A percentile compares a stretch with the other conserved stretches of the same genome.
phyloP scores from a whole-genome alignment of 2,329 filamentous ascomycete species.

The Pseudopyricularia cyperi region DNA sequence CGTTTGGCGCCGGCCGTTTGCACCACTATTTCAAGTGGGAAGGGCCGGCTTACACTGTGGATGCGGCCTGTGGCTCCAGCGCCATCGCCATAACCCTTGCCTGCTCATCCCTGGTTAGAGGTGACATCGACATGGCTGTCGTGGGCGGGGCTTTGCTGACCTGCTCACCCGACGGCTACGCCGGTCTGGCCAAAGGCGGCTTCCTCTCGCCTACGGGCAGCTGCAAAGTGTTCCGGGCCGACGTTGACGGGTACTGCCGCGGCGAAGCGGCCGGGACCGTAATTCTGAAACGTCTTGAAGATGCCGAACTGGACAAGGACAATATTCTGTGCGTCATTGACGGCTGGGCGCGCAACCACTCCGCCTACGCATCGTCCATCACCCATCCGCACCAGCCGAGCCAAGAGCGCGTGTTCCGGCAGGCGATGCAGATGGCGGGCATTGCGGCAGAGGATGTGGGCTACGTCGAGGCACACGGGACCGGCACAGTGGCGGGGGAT shows the following conservation, averaged over 20 bases:
- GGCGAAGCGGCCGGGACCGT: slow-evolving; percentile 29
- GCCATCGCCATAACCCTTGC: slow-evolving; percentile 36
- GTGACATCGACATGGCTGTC: slow-evolving; percentile 52
- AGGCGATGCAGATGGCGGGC: slow-evolving; percentile 39
- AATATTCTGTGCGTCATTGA: slow-evolving; percentile 44
- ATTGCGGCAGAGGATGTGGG: slow-evolving; percentile 45
- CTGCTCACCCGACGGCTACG: slow-evolving; percentile 52
- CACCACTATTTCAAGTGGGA: slow-evolving; percentile 28
- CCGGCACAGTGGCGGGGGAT: slow-evolving; percentile 53
- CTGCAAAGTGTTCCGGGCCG: slow-evolving; percentile 47
- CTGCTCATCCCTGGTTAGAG: slow-evolving; percentile 50
- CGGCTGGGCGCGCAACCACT: slow-evolving; percentile 50
- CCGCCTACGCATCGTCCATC: slow-evolving; percentile 47
- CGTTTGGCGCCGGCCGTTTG: slow-evolving; percentile 36
- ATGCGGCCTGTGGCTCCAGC: slow-evolving; percentile 26
- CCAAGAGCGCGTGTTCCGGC: slow-evolving; percentile 42
- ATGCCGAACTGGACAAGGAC: slow-evolving; percentile 31
- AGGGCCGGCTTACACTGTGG: slow-evolving; percentile 23
- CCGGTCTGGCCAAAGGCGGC: slow-evolving; percentile 49
- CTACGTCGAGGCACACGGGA: slow-evolving; percentile 59
- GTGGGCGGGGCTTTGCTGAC: slow-evolving; percentile 53
- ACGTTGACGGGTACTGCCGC: slow-evolving; percentile 39
- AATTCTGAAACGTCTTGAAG: slow-evolving; percentile 31
- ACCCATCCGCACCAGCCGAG: slow-evolving; percentile 47
- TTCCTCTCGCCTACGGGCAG: slow-evolving; percentile 40